Base-by-base conservation (phyloP, 2,329 filamentous ascomycete species). In the Alternaria dauci region DNA sequence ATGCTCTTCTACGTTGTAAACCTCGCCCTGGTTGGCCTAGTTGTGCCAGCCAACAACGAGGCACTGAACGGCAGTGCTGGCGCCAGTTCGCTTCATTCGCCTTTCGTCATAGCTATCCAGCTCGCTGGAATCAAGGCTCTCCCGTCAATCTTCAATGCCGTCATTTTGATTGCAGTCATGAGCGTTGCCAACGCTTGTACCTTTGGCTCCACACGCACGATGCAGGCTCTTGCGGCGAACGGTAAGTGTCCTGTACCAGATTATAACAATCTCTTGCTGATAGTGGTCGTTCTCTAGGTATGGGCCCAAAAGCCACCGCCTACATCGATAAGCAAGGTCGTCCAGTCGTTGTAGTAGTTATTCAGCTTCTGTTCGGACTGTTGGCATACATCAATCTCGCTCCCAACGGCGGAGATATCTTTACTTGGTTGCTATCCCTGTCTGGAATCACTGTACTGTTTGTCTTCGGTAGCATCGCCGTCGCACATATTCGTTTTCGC, bases 401-500 rank as follows among this genome's bases (percentile, higher is more conserved):
- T 52, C 74, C 80, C 5, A 79, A 85, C 61, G 85, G 91, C 70
- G 81, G 81, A 16, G 80, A 84, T 30, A 88, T 92, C 5, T 90
- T 96, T 64, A 85, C 86, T 69, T 96, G 93, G 93, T 87, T 96
- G 77, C 84, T 92, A 41, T 88, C 90, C 60, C 84, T 92, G 48
- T 91, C 89, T 2, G 90, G 89, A 25, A 83, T 93, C 34, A 89
- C 88, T 7, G 88, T 86, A 51, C 85, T 92, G 74, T 91, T 93
- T 80, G 92, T 90, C 8, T 93, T 91, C 89, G 87, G 84, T 61
- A 90, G 90, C 62, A 94, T 96, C 76, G 95, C 92, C 76, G 81
- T 95, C n/a, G 87, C 90, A 18, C 93, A 97, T 79, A 95, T 97
- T 74, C 92, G 93, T 55, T 97, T 97, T 85, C 91, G 93, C 59